These are phyloP conservation scores for Tulasnella sp. DNA, from an alignment of 768 basidiomycete genomes.

Conservation along the genomic window DNA sequence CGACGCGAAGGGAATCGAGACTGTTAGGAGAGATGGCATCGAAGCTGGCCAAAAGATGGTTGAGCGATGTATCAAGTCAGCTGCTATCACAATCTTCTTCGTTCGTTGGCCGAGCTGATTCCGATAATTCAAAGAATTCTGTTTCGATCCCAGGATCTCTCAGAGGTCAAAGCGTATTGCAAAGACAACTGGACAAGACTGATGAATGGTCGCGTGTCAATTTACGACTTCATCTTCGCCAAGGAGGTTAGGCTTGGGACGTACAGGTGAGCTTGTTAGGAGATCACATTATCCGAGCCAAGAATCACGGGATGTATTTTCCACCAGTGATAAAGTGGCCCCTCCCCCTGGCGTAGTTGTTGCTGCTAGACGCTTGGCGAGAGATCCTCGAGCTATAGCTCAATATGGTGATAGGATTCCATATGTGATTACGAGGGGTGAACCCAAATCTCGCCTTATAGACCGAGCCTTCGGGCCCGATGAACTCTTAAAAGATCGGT, in stretches of 20 bases:
- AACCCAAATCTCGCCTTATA: slow-evolving; percentile 49
- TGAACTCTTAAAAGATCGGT: slow-evolving; percentile 56
- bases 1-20: slow-evolving; percentile 97
- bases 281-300: background rate
- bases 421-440: slow-evolving; percentile 67
- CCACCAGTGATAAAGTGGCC: slow-evolving; percentile 55
- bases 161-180: slow-evolving; percentile 80
- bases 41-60: slow-evolving; percentile 87
- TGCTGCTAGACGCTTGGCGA: slow-evolving; percentile 56
- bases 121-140: slow-evolving; percentile 45
- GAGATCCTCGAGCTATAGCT: slow-evolving; percentile 70
- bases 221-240: slow-evolving; percentile 91
- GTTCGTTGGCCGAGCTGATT: background rate
- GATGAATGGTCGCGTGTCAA: slow-evolving; percentile 59
- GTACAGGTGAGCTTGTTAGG: slow-evolving; percentile 51
- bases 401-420: slow-evolving; percentile 91
- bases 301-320: background rate
- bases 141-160: slow-evolving; percentile 82
- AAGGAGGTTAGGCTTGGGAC: slow-evolving; percentile 90
- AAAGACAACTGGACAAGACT: slow-evolving; percentile 73
- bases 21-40: slow-evolving; percentile 84
- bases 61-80: slow-evolving; percentile 76
- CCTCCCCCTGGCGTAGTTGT: slow-evolving; percentile 90
- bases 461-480: slow-evolving; percentile 65
- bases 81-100: background rate